Base-by-base conservation (phyloP, 306 rosid genomes). In the Hylodesmum podocarpum region DNA sequence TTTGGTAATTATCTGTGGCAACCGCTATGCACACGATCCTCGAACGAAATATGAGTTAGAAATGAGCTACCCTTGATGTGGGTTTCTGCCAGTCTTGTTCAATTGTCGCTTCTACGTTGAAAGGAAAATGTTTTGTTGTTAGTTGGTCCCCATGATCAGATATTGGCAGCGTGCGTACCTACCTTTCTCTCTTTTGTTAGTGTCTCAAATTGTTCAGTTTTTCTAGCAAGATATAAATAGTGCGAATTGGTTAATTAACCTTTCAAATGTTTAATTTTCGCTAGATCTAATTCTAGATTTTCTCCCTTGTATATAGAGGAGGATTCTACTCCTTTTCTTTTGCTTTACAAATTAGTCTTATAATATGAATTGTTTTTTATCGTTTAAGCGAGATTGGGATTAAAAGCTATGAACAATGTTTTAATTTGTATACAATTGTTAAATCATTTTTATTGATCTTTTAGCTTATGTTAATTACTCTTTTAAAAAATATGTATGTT, bases 231-330 rank as follows among this genome's bases (percentile, higher is more conserved):
- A 24, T 40, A 77, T 68, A 81, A 68, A 78, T 73, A 77, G 83
- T 19, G 27, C 53, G 47, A 0, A 7, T 68, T 61, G 18, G 41
- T 39, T 22, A 70, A 55, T n/a, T n/a, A n/a, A n/a, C n/a, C 22
- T 63, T 29, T 73, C 5, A 49, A 51, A 19, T 77, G 71, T 4
- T 41, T n/a, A n/a, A n/a, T n/a, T 28, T 59, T 69, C 1, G 1
- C 71, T 28, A 5, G 1, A 62, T 78, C 85, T 81, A 78, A 78
- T 67, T 81, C 81, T 34, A 80, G 78, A 81, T 46, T 50, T 21
- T 73, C 25, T 37, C 15, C 65, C 12, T 67, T 22, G 39, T 62
- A 80, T 55, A 28, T 64, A 70, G 54, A 6, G 29, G 50, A 50
- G 6, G 54, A 64, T 61, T 50, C 14, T 68, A 27, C n/a, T 58